These are phyloP conservation scores for Gossypium lobatum DNA, from an alignment of 441 rosid species.

Conservation along the genomic window DNA sequence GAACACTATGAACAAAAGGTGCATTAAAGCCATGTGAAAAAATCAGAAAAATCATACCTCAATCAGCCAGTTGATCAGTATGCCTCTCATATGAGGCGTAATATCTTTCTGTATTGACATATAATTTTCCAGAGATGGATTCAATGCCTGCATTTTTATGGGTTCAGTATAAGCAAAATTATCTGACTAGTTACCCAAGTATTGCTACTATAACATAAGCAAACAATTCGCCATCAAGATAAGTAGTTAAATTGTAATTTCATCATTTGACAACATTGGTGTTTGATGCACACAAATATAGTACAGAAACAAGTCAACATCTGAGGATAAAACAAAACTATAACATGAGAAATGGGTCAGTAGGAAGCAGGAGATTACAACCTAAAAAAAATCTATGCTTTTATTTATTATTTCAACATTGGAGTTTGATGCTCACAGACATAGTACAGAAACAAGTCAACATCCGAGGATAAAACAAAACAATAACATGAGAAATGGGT, in stretches of 20 bases:
- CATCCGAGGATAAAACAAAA: neutral
- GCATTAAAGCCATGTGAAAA: neutral
- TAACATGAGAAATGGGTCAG: neutral
- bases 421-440: neutral
- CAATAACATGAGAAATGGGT: neutral
- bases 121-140: slow-evolving; percentile 47
- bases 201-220: neutral
- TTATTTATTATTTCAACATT: neutral
- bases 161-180: slow-evolving; percentile 9
- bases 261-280: too few relatives aligned
- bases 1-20: neutral
- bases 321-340: neutral
- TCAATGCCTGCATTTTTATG: slow-evolving; percentile 43
- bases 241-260: neutral
- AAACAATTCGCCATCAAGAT: neutral
- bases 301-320: neutral
- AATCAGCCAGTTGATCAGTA: slow-evolving; percentile 89
- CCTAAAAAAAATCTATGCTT: neutral
- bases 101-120: slow-evolving; percentile 54
- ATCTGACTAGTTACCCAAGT: neutral
- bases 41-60: slow-evolving; percentile 42
- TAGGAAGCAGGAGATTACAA: too few relatives aligned
- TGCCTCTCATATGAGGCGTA: slow-evolving; percentile 73
- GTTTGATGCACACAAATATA: neutral
- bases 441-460: neutral